phyloP scores from a whole-genome alignment of 2,329 filamentous ascomycete species.

The Dactylellina haptotyla region DNA sequence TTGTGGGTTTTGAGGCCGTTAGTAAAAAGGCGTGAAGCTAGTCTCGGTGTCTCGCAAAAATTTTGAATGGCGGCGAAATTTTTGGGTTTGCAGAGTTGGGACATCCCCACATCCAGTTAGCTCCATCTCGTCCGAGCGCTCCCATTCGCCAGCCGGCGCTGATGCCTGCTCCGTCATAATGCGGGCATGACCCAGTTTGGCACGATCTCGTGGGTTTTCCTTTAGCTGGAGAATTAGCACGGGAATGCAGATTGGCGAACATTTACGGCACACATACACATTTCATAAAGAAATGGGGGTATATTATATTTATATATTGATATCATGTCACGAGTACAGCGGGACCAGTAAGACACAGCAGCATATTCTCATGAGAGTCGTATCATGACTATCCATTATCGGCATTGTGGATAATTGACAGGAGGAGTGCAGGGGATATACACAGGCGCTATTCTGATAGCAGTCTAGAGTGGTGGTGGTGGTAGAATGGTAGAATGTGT shows the following conservation, averaged over 20 bases:
- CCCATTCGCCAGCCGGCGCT: conserved; percentile 33
- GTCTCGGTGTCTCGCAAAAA: conserved; percentile 25
- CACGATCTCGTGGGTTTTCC: not conserved
- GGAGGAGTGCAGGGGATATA: conserved; percentile 42
- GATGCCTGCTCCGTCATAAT: conserved; percentile 25
- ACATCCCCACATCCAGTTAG: conserved; percentile 51
- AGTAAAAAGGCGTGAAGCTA: conserved; percentile 24
- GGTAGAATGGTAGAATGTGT: conserved; percentile 2
- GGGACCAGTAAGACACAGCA: no score
- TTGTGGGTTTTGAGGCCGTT: conserved; percentile 29
- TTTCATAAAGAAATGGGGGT: not conserved
- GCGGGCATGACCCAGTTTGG: no score
- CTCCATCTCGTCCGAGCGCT: conserved; percentile 22
- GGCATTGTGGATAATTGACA: conserved; percentile 51
- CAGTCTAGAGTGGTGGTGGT: not conserved
- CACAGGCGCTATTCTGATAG: conserved; percentile 29
- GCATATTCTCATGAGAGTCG: conserved; percentile 44
- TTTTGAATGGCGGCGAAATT: conserved; percentile 37
- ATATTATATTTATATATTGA: no score
- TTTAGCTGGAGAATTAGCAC: not conserved
- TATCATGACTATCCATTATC: conserved; percentile 53
- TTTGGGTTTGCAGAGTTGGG: conserved; percentile 41
- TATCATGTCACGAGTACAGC: not conserved
- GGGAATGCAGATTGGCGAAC: not conserved
- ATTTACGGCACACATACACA: not conserved